phyloP scores from a whole-genome alignment of 208 protist species.

The Wallacemonas rigidus region DNA sequence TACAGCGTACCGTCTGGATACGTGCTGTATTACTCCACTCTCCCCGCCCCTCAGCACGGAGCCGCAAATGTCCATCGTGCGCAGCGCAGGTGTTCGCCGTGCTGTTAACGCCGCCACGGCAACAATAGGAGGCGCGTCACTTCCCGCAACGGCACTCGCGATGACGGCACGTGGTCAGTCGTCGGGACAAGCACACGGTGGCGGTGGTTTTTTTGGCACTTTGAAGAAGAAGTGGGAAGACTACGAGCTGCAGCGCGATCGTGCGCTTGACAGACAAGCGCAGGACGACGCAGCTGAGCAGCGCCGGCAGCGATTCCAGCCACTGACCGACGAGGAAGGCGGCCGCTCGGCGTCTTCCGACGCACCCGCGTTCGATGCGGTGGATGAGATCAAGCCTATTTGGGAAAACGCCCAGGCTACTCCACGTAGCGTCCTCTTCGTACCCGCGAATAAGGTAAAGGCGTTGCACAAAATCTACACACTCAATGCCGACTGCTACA shows the following conservation, averaged over 20 bases:
- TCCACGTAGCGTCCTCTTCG: conserved; percentile 80
- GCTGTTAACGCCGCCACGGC: no score
- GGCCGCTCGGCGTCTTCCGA: background rate
- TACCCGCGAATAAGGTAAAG: conserved; percentile 56
- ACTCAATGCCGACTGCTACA: conserved; percentile 71
- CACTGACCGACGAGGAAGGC: conserved; percentile 7
- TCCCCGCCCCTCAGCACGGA: no score
- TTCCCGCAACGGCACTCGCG: no score
- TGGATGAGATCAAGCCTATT: conserved; percentile 31
- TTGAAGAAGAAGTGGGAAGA: conserved; percentile 40
- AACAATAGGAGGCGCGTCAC: no score
- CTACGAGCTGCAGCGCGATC: conserved; percentile 52
- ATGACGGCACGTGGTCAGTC: no score
- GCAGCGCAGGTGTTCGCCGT: no score
- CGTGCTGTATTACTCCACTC: no score
- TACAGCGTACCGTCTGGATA: no score
- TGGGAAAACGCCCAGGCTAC: conserved; percentile 48
- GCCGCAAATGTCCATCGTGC: no score
- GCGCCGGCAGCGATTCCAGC: conserved; percentile 8
- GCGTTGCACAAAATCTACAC: conserved; percentile 57
- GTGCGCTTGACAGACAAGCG: conserved; percentile 37
- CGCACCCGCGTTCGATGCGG: background rate
- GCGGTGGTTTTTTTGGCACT: conserved; percentile 24
- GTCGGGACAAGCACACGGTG: background rate
- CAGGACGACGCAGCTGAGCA: conserved; percentile 17